Percentiles rank a stretch among this genome's conserved stretches.
These are phyloP conservation scores for Tetrastigma voinierianum DNA, from an alignment of 164 flowering plant genomes.

Conservation along the genomic window DNA sequence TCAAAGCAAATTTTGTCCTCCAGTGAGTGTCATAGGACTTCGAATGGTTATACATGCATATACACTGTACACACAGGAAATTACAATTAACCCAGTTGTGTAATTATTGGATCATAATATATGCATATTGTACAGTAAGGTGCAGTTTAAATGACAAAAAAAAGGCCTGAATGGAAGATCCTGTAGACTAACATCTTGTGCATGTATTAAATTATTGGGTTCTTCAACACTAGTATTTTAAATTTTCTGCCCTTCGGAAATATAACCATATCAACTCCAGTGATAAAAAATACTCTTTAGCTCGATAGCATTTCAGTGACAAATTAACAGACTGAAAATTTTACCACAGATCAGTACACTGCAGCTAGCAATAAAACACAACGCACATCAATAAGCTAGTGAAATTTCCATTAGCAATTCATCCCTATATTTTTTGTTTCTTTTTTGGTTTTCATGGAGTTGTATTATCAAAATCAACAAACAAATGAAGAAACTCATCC, in stretches of 20 bases:
- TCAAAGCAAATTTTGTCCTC: too few relatives aligned
- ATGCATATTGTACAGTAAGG: background rate
- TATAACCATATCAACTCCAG: background rate
- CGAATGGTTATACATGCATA: background rate
- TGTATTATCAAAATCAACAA: background rate
- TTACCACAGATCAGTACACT: too few relatives aligned
- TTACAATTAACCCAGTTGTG: too few relatives aligned
- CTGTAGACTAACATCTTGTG: too few relatives aligned
- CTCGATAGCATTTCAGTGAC: too few relatives aligned
- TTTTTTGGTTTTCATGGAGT: too few relatives aligned
- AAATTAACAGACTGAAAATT: too few relatives aligned
- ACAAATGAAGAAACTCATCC: background rate
- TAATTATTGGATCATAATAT: background rate
- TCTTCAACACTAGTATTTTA: background rate
- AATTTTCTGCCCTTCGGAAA: background rate
- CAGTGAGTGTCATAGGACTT: too few relatives aligned
- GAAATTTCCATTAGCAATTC: too few relatives aligned
- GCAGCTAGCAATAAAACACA: too few relatives aligned
- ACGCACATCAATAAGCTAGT: too few relatives aligned
- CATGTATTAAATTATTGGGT: too few relatives aligned
- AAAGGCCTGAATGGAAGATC: background rate
- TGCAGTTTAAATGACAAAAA: background rate
- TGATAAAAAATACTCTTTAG: background rate
- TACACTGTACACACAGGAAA: background rate
- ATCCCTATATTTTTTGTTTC: background rate